A percentile compares a stretch with the other conserved stretches of the same genome.
Evolutionary conservation across 2,329 filamentous ascomycete species (phyloP).

Genomic region (Diaporthe australafricana): DNA sequence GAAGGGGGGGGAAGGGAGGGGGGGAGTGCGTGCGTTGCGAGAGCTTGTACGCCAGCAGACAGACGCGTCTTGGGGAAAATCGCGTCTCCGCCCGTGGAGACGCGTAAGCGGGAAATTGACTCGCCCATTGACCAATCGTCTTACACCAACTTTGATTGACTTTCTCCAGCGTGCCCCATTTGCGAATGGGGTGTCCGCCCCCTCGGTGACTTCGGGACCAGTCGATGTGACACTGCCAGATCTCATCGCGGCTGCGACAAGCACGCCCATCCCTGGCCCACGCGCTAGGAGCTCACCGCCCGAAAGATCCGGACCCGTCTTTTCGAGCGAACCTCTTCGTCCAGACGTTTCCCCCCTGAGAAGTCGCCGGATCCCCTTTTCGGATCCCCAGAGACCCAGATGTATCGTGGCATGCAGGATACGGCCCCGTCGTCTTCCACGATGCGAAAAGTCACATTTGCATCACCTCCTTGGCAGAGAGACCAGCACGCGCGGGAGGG

Average conservation of each 20-base stretch:
- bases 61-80: slow-evolving; percentile 21
- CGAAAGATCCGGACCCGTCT: slow-evolving; percentile 26
- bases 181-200: slow-evolving; percentile 14
- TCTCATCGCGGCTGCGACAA: slow-evolving; percentile 15
- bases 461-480: slow-evolving; percentile 17
- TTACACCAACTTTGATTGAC: slow-evolving; percentile 30
- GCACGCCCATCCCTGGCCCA: slow-evolving; percentile 24
- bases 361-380: slow-evolving; percentile 22
- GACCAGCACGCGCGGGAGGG: slow-evolving; percentile 4
- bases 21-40: neutral
- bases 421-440: slow-evolving; percentile 8
- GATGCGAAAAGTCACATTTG: slow-evolving; percentile 26
- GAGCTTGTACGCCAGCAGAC: slow-evolving; percentile 5
- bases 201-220: neutral
- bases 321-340: slow-evolving; percentile 10
- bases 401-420: slow-evolving; percentile 23
- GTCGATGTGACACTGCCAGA: slow-evolving; percentile 15
- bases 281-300: slow-evolving; percentile 28
- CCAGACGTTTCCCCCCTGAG: slow-evolving; percentile 25
- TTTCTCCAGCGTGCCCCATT: slow-evolving; percentile 1
- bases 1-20: neutral
- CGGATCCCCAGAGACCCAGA: slow-evolving; percentile 17
- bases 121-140: slow-evolving; percentile 29
- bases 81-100: slow-evolving; percentile 23
- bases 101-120: slow-evolving; percentile 26